A percentile compares a stretch with the other conserved stretches of the same genome.
These are phyloP conservation scores for Cryphonectria parasitica DNA, from an alignment of 2,329 filamentous ascomycete species.

Conservation along the genomic window DNA sequence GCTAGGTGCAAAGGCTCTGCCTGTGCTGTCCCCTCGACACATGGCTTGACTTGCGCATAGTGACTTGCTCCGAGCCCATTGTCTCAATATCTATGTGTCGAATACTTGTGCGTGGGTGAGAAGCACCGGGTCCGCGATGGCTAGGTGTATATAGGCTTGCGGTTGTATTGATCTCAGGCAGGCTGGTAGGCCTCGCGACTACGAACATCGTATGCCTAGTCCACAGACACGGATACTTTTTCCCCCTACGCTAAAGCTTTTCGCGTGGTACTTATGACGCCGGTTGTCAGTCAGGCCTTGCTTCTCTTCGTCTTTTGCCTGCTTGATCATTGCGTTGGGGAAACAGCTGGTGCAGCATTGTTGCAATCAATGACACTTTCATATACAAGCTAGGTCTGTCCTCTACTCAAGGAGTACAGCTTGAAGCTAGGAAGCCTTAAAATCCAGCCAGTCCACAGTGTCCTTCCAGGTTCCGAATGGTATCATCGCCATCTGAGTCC, in stretches of 20 bases:
- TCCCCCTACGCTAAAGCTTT: neutral
- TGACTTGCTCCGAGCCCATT: neutral
- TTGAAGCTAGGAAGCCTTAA: neutral
- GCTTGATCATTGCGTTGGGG: neutral
- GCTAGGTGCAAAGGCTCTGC: neutral
- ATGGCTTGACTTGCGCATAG: neutral
- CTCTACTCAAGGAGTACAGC: neutral
- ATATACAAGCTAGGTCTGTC: neutral
- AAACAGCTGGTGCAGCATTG: neutral
- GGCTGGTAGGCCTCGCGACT: neutral
- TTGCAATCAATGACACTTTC: neutral
- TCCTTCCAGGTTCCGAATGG: neutral
- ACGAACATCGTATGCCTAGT: neutral
- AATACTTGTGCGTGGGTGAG: neutral
- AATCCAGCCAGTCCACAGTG: neutral
- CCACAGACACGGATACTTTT: neutral
- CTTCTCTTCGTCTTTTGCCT: neutral
- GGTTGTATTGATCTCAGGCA: neutral
- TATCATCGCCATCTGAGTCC: neutral
- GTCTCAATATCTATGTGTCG: neutral
- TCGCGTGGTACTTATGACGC: neutral
- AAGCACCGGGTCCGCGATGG: neutral
- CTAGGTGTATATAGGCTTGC: neutral
- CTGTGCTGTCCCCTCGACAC: neutral
- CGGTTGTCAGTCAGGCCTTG: neutral